A percentile compares a stretch with the other conserved stretches of the same genome.
phyloP scores from a whole-genome alignment of 345 rosid genomes.

The Rubroshorea leprosula region DNA sequence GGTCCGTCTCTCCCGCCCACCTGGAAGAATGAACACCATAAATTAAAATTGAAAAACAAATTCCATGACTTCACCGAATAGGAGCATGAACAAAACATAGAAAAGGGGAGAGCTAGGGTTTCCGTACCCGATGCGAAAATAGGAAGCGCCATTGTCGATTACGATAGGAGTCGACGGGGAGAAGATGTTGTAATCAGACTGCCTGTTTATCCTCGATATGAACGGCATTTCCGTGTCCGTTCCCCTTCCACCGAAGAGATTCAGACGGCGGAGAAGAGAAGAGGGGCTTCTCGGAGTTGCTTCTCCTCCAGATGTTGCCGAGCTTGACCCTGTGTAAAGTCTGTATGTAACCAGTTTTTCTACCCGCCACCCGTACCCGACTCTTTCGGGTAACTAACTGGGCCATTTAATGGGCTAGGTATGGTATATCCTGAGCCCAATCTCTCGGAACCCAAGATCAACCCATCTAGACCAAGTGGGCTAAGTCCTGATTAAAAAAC shows the following conservation, averaged over 20 bases:
- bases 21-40: slow-evolving; percentile 21
- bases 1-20: slow-evolving; percentile 97
- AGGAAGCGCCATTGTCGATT: slow-evolving; percentile 95
- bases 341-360: not conserved
- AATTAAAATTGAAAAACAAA: slow-evolving; percentile 7
- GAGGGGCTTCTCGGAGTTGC: not conserved
- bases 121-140: slow-evolving; percentile 91
- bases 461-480: too few species aligned
- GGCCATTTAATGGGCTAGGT: too few species aligned
- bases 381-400: not conserved
- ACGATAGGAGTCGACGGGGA: slow-evolving; percentile 80
- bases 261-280: not conserved
- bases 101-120: slow-evolving; percentile 28
- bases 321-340: not conserved
- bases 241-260: not conserved
- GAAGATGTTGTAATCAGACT: slow-evolving; percentile 61
- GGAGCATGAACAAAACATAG: not conserved
- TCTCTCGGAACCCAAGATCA: too few species aligned
- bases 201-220: slow-evolving; percentile 50
- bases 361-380: not conserved
- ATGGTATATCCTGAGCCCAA: too few species aligned
- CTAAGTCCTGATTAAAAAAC: too few species aligned
- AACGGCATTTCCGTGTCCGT: slow-evolving; percentile 41
- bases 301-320: not conserved
- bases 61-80: too few species aligned